Evolutionary conservation across 2,329 filamentous ascomycete species (phyloP).

Genomic region (Ophiobolus disseminans): DNA sequence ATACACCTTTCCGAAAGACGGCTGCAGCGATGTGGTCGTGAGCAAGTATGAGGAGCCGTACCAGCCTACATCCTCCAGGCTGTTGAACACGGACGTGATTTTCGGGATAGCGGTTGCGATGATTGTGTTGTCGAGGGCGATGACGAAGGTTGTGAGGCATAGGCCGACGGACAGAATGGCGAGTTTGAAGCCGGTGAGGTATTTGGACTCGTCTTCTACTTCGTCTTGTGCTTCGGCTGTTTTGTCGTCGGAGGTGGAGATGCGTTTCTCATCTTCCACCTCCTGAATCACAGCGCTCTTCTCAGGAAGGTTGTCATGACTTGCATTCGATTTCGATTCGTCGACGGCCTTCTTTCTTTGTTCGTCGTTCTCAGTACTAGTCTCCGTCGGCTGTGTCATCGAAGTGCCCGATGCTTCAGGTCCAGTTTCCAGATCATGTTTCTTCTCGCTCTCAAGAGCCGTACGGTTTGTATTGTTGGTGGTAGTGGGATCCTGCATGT

Average conservation of each 20-base stretch:
- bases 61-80: constrained; percentile 52
- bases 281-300: not conserved
- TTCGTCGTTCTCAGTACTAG: not conserved
- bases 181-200: constrained; percentile 44
- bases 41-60: constrained; percentile 56
- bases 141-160: constrained; percentile 46
- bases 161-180: constrained; percentile 43
- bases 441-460: not conserved
- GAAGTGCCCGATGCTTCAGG: not conserved
- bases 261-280: constrained; percentile 2
- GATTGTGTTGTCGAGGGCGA: constrained; percentile 51
- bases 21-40: constrained; percentile 52
- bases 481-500: constrained; percentile 12
- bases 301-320: not conserved
- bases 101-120: constrained; percentile 50
- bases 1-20: constrained; percentile 63
- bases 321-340: not conserved
- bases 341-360: not conserved
- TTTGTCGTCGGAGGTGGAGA: not conserved
- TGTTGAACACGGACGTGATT: constrained; percentile 52
- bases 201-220: constrained; percentile 46
- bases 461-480: constrained; percentile 2
- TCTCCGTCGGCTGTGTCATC: not conserved
- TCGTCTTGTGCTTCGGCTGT: constrained; percentile 11
- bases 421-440: not conserved